Evolutionary conservation across 768 basidiomycete genomes (phyloP).

Genomic region (Leccinum uliginosum): DNA sequence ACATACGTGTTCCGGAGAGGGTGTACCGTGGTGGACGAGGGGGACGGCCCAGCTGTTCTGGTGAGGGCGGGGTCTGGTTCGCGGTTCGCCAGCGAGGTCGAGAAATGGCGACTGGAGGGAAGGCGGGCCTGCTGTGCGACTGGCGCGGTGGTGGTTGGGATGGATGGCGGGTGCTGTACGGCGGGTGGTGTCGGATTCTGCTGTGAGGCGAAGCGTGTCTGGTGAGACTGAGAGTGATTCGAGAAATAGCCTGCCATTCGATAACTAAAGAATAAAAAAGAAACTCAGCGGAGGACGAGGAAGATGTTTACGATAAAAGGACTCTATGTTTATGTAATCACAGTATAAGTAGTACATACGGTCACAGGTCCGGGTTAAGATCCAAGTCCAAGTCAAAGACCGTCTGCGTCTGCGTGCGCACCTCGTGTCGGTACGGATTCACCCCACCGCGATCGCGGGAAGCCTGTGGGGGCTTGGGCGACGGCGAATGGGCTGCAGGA

Average conservation of each 20-base stretch:
- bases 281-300: neutral
- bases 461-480: slow-evolving; percentile 48
- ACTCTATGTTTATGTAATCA: slow-evolving; percentile 22
- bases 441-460: slow-evolving; percentile 48
- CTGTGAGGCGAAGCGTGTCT: slow-evolving; percentile 64
- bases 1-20: slow-evolving; percentile 88
- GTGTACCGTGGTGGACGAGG: slow-evolving; percentile 45
- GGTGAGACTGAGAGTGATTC: slow-evolving; percentile 64
- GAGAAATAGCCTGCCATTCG: slow-evolving; percentile 75
- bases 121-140: slow-evolving; percentile 34
- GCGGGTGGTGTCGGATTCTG: slow-evolving; percentile 17
- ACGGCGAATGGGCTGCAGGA: slow-evolving; percentile 55
- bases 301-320: slow-evolving; percentile 11
- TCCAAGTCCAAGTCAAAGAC: slow-evolving; percentile 81
- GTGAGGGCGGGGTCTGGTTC: slow-evolving; percentile 31
- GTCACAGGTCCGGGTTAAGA: slow-evolving; percentile 74
- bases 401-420: slow-evolving; percentile 54
- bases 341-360: neutral
- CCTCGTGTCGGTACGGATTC: slow-evolving; percentile 71
- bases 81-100: slow-evolving; percentile 48
- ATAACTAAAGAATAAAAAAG: slow-evolving; percentile 21
- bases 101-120: slow-evolving; percentile 71
- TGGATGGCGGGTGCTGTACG: neutral
- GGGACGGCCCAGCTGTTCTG: slow-evolving; percentile 33
- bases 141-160: neutral